Evolutionary conservation across 192 early-diverging fungal genomes (phyloP).

Genomic region (Diversispora epigaea): DNA sequence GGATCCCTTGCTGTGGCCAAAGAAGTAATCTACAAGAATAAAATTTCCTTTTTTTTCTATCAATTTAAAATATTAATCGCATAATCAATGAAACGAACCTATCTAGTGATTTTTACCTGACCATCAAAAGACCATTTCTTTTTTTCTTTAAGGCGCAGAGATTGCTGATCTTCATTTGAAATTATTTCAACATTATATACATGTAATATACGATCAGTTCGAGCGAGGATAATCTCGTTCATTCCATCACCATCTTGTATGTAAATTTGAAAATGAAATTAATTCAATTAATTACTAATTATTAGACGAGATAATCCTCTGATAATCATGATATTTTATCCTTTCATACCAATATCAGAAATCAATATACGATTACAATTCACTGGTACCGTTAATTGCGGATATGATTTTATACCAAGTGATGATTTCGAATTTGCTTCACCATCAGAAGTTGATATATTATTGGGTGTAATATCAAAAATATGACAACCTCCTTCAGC

Average conservation of each 20-base stretch:
- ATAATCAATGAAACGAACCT: not conserved
- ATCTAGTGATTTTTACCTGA: constrained; percentile 40
- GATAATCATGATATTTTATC: too few relatives aligned
- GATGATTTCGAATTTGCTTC: too few relatives aligned
- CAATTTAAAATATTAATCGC: constrained; percentile 4
- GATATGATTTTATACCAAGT: too few relatives aligned
- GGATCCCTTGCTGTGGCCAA: constrained; percentile 46
- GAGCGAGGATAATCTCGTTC: constrained; percentile 56
- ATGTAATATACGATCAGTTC: constrained; percentile 58
- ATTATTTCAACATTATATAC: constrained; percentile 42
- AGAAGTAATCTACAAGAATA: constrained; percentile 54
- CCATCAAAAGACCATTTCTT: constrained; percentile 56
- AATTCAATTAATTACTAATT: too few relatives aligned
- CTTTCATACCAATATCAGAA: constrained; percentile 56
- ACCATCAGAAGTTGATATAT: constrained; percentile 12
- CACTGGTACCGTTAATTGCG: constrained; percentile 54
- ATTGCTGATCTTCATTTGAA: not conserved
- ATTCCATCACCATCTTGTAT: constrained; percentile 51
- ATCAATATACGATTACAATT: constrained; percentile 58
- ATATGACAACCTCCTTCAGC: constrained; percentile 59
- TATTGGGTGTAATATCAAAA: constrained; percentile 44
- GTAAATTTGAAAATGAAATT: too few relatives aligned
- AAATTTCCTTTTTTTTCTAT: too few relatives aligned
- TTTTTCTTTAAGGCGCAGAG: constrained; percentile 42
- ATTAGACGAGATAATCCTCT: not conserved